A percentile compares a stretch with the other conserved stretches of the same genome.
phyloP scores from a whole-genome alignment of 805 yeast genomes.

The Torulaspora gathmanii region DNA sequence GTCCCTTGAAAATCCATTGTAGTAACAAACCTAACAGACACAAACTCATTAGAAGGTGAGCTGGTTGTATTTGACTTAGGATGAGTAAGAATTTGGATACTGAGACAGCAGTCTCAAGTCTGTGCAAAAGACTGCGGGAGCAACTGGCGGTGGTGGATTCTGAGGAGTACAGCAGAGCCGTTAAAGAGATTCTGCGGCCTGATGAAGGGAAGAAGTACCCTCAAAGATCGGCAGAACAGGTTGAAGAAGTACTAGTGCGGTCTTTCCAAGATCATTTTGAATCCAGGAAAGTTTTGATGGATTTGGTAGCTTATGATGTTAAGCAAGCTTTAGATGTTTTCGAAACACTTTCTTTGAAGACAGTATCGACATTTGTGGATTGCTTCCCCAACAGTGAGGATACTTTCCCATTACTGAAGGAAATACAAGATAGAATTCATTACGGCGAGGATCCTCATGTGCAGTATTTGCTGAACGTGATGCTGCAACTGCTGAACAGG shows the following conservation, averaged over 20 bases:
- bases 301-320: slow-evolving; percentile 15
- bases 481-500: slow-evolving; percentile 28
- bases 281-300: slow-evolving; percentile 18
- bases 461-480: slow-evolving; percentile 21
- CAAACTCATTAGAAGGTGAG: background rate
- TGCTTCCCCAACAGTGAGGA: slow-evolving; percentile 19
- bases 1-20: background rate
- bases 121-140: slow-evolving; percentile 19
- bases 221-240: slow-evolving; percentile 9
- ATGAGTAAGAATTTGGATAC: slow-evolving; percentile 1
- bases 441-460: slow-evolving; percentile 19
- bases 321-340: slow-evolving; percentile 21
- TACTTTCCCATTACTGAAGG: slow-evolving; percentile 17
- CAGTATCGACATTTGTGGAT: slow-evolving; percentile 24
- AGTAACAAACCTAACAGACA: background rate
- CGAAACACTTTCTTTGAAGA: slow-evolving; percentile 17
- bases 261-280: slow-evolving; percentile 30
- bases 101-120: slow-evolving; percentile 9
- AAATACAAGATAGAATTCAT: slow-evolving; percentile 20
- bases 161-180: slow-evolving; percentile 18
- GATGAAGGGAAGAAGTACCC: background rate
- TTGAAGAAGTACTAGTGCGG: slow-evolving; percentile 23
- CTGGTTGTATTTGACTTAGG: background rate
- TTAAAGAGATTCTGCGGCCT: slow-evolving; percentile 17
- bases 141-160: slow-evolving; percentile 14